These are phyloP conservation scores for Ophiostoma australiae DNA, from an alignment of 2,329 filamentous ascomycete species.

Conservation along the genomic window DNA sequence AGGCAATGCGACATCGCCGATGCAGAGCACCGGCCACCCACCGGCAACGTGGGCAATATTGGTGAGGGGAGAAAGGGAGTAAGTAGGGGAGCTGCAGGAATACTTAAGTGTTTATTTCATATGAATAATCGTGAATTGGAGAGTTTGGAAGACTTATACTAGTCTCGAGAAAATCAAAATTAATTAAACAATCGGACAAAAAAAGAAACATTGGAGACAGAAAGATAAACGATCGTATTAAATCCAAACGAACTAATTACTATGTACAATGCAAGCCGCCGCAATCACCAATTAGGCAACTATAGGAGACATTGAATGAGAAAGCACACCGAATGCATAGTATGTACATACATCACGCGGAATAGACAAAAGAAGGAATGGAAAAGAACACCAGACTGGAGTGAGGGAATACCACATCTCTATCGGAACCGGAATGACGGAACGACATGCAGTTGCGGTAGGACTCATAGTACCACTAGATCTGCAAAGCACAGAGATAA, in stretches of 20 bases:
- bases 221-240: too few relatives aligned
- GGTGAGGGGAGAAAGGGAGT: neutral
- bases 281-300: too few relatives aligned
- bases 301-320: neutral
- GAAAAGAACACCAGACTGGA: neutral
- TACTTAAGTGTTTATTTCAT: too few relatives aligned
- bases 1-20: neutral
- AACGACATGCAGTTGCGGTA: neutral
- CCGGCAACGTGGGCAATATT: neutral
- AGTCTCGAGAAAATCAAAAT: too few relatives aligned
- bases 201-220: too few relatives aligned
- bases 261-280: too few relatives aligned
- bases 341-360: neutral
- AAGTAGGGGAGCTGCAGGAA: neutral
- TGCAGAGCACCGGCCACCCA: neutral
- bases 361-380: neutral
- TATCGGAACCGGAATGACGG: neutral
- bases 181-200: too few relatives aligned
- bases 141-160: too few relatives aligned
- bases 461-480: neutral
- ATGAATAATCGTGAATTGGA: too few relatives aligned
- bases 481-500: neutral
- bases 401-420: neutral
- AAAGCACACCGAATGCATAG: neutral
- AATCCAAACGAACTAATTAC: too few relatives aligned